A percentile compares a stretch with the other conserved stretches of the same genome.
Evolutionary conservation across 208 protist species (phyloP).

Genomic region (Trypanosoma lewisi): DNA sequence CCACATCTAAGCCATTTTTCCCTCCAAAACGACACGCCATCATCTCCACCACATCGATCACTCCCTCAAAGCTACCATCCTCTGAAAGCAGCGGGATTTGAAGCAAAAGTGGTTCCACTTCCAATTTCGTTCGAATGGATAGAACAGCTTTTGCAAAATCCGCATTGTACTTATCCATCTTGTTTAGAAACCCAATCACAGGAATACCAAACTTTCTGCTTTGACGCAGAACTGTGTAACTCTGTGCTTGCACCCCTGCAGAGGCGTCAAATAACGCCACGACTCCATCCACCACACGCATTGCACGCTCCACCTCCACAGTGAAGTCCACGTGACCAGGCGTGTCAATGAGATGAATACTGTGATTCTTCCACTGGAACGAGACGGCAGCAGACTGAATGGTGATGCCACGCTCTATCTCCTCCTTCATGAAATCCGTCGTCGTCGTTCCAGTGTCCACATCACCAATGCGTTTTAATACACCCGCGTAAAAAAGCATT

Average conservation of each 20-base stretch:
- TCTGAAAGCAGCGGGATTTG: conserved; percentile 85
- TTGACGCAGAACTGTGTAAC: conserved; percentile 89
- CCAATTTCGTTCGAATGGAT: conserved; percentile 79
- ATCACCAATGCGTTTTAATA: conserved; percentile 83
- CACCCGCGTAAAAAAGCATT: conserved; percentile 93
- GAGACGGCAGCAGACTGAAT: conserved; percentile 94
- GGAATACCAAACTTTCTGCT: conserved; percentile 82
- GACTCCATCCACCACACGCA: conserved; percentile 96
- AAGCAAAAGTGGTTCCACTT: conserved; percentile 80
- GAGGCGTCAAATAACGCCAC: conserved; percentile 96
- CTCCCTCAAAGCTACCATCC: conserved; percentile 73
- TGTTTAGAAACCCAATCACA: conserved; percentile 92
- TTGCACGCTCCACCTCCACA: conserved; percentile 95
- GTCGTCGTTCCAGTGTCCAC: conserved; percentile 96
- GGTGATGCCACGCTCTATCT: conserved; percentile 96
- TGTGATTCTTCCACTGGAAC: conserved; percentile 80
- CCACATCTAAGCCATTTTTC: conserved; percentile 47
- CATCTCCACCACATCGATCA: conserved; percentile 89
- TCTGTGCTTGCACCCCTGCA: conserved; percentile 93
- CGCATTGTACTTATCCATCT: conserved; percentile 95
- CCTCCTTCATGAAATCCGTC: conserved; percentile 96
- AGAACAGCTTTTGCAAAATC: conserved; percentile 66
- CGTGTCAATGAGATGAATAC: conserved; percentile 96
- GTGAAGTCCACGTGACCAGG: conserved; percentile 97
- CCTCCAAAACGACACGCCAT: conserved; percentile 61